Evolutionary conservation across 331 rosid genomes (phyloP).

Genomic region (Arachis monticola): DNA sequence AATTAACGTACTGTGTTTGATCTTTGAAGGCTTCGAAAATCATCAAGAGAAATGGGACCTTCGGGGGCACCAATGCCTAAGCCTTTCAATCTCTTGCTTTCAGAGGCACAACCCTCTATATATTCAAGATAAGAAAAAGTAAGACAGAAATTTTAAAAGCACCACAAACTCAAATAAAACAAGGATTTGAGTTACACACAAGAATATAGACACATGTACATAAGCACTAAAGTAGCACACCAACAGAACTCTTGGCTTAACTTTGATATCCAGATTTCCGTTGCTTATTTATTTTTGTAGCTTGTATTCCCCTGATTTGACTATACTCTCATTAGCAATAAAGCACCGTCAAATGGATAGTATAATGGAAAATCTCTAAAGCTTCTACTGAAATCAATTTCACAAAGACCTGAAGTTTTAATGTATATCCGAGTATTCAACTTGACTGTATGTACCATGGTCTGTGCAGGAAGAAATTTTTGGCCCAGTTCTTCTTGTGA

Average conservation of each 20-base stretch:
- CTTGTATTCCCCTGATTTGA: slow-evolving; percentile 7
- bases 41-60: slow-evolving; percentile 97
- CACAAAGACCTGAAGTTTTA: slow-evolving; percentile 26
- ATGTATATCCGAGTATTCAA: slow-evolving; percentile 19
- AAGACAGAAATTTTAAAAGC: slow-evolving; percentile 4
- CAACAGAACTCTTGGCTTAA: background rate
- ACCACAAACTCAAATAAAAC: slow-evolving; percentile 21
- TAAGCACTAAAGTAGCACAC: background rate
- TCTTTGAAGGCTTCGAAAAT: slow-evolving; percentile 93
- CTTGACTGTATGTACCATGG: slow-evolving; percentile 34
- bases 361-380: slow-evolving; percentile 14
- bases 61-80: slow-evolving; percentile 95
- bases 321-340: background rate
- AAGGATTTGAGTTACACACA: background rate
- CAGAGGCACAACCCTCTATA: slow-evolving; percentile 67
- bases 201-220: too few species aligned
- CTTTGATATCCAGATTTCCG: slow-evolving; percentile 11
- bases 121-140: background rate
- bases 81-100: slow-evolving; percentile 87
- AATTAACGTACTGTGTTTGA: slow-evolving; percentile 69
- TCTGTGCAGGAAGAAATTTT: slow-evolving; percentile 87
- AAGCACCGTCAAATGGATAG: background rate
- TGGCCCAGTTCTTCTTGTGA: slow-evolving; percentile 95
- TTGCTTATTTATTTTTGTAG: background rate
- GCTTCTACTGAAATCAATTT: slow-evolving; percentile 3